phyloP scores from a whole-genome alignment of 768 basidiomycete genomes.

The Tulasnella sp. region DNA sequence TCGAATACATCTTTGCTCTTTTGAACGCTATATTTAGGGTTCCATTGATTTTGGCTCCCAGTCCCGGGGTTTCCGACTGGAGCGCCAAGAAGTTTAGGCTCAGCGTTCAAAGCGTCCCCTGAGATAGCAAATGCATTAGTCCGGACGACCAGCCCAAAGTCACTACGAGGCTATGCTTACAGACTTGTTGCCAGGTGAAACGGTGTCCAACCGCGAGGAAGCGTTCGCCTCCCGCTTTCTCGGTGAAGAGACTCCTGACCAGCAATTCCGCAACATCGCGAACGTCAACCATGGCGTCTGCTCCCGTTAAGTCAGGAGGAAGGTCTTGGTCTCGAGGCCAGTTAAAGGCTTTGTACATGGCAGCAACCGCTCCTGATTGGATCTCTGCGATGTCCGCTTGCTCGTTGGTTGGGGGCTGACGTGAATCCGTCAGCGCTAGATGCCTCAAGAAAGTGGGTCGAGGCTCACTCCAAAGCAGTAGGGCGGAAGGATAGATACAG shows the following conservation, averaged over 20 bases:
- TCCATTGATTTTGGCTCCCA: no score
- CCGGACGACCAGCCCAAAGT: neutral
- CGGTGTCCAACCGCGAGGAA: neutral
- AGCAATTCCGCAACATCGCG: neutral
- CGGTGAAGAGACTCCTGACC: neutral
- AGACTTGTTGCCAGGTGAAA: neutral
- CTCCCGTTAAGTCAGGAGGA: neutral
- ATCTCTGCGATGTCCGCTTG: no score
- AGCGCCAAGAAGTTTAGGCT: no score
- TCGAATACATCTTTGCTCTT: no score
- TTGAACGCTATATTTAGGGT: no score
- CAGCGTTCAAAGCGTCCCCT: no score
- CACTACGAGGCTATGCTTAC: neutral
- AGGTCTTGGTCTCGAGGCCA: neutral
- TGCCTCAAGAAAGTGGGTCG: no score
- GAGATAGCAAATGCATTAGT: neutral
- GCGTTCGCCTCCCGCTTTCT: neutral
- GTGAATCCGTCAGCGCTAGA: no score
- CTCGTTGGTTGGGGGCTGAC: no score
- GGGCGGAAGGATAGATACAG: slow-evolving; percentile 36
- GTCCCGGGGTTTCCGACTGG: no score
- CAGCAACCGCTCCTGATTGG: no score
- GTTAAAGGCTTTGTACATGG: neutral
- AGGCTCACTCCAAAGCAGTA: slow-evolving; percentile 11
- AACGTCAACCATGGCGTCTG: neutral